Base-by-base conservation (phyloP, 108 stramenopile species). In the Cyclotella atomus region DNA sequence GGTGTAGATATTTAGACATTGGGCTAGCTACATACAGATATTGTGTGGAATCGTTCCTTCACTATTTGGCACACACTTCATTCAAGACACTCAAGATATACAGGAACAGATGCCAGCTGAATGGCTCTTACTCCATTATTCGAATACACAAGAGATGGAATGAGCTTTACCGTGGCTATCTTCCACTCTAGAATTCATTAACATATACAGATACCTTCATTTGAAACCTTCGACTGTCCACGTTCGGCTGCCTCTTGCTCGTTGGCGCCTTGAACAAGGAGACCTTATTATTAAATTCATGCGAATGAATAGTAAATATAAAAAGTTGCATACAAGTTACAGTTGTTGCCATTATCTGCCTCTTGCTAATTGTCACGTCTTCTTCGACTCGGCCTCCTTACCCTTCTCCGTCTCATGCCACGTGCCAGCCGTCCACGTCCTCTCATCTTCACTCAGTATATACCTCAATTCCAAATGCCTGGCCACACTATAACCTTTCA, bases 381-480 rank as follows among this genome's bases (percentile, higher is more conserved):
- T 32, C 36, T 61, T 61, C 3, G 34, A 45, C 33, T 55, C 54
- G 20, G 44, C 34, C n/a, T 52, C 61, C n/a, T 69, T 77, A 9
- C 50, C 55, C 38, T 64, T 69, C 0, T 20, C 38, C 30, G 47
- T 80, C 17, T 73, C 68, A 41, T 80, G 79, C 79, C 79, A 80
- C 49, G 79, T 77, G 27, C 66, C 47, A 46, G 45, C 32, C 23
- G 74, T 72, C 30, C 73, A 20, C 29, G 10, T 47, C 36, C 30
- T 38, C 27, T 62, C 73, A 59, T 83, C 82, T 21, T 67, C 71
- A 38, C 30, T 41, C 65, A 79, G 32, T 54, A 83, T 73, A 15
- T 27, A 30, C 30, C 66, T 74, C 77, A 83, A 54, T 46, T 83
- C 82, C 59, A 65, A 20, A 41, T 83, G 82, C 21, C 82, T 78